phyloP scores from a whole-genome alignment of 75 land plant species.

The Chamaecyparis obtusa region DNA sequence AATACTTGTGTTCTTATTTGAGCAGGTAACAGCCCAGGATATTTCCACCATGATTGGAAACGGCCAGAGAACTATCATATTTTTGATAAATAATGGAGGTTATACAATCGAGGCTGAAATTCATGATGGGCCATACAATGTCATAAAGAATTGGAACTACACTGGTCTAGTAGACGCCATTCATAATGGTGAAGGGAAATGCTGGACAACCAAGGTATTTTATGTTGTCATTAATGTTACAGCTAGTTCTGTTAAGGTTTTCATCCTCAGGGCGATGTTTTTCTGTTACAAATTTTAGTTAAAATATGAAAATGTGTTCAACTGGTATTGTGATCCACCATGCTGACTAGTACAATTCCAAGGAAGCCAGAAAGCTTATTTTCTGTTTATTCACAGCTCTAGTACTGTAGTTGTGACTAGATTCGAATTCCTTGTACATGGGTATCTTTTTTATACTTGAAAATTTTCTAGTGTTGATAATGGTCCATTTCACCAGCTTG shows the following conservation, averaged over 20 bases:
- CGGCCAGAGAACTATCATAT: conserved; percentile 55
- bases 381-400: neutral
- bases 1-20: neutral
- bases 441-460: too few species aligned
- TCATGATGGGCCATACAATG: conserved; percentile 85
- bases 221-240: too few species aligned
- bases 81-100: conserved; percentile 80
- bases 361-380: neutral
- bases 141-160: conserved; percentile 81
- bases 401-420: neutral
- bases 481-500: neutral
- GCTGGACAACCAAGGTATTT: conserved; percentile 75
- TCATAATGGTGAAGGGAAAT: conserved; percentile 64
- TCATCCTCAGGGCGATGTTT: neutral
- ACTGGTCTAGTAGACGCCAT: conserved; percentile 58
- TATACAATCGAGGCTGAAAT: conserved; percentile 85
- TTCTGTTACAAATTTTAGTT: neutral
- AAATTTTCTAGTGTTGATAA: too few species aligned
- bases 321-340: neutral
- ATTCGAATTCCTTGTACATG: too few species aligned
- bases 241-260: too few species aligned
- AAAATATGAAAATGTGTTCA: neutral
- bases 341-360: neutral
- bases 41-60: conserved; percentile 66
- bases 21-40: conserved; percentile 68